phyloP scores from a whole-genome alignment of 345 rosid species.

The Salix brachista region DNA sequence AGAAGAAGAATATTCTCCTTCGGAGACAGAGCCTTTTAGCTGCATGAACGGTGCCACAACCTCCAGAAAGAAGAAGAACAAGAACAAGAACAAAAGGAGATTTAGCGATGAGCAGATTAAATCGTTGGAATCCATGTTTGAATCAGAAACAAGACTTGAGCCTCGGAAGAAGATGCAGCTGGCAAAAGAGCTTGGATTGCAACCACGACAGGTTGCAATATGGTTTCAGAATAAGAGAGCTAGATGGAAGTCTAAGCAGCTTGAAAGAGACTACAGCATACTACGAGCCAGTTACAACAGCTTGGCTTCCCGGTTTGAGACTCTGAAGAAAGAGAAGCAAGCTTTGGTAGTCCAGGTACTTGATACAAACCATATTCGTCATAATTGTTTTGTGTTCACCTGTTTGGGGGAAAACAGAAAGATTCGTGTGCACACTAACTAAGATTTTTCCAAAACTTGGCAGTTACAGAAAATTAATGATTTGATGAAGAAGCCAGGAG shows the following conservation, averaged over 20 bases:
- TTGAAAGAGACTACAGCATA: slow-evolving; percentile 55
- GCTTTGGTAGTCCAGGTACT: slow-evolving; percentile 55
- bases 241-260: slow-evolving; percentile 80
- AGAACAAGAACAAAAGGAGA: slow-evolving; percentile 54
- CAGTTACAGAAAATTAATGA: slow-evolving; percentile 66
- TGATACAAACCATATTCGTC: not conserved
- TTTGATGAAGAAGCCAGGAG: slow-evolving; percentile 24
- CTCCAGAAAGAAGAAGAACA: slow-evolving; percentile 44
- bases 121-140: slow-evolving; percentile 67
- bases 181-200: slow-evolving; percentile 72
- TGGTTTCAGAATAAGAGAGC: slow-evolving; percentile 95
- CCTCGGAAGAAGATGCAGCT: slow-evolving; percentile 67
- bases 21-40: slow-evolving; percentile 26
- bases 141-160: slow-evolving; percentile 65
- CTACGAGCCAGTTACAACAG: slow-evolving; percentile 49
- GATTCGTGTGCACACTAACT: not conserved
- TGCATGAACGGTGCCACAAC: slow-evolving; percentile 8
- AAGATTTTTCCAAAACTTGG: not conserved
- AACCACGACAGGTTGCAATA: slow-evolving; percentile 84
- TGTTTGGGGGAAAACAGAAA: not conserved
- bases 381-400: not conserved
- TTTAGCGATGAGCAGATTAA: slow-evolving; percentile 80
- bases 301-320: slow-evolving; percentile 54
- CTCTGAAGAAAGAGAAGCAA: slow-evolving; percentile 63
- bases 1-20: slow-evolving; percentile 39